Evolutionary conservation across 2,329 filamentous ascomycete genomes (phyloP).

Genomic region (Sporothrix variecibatus): DNA sequence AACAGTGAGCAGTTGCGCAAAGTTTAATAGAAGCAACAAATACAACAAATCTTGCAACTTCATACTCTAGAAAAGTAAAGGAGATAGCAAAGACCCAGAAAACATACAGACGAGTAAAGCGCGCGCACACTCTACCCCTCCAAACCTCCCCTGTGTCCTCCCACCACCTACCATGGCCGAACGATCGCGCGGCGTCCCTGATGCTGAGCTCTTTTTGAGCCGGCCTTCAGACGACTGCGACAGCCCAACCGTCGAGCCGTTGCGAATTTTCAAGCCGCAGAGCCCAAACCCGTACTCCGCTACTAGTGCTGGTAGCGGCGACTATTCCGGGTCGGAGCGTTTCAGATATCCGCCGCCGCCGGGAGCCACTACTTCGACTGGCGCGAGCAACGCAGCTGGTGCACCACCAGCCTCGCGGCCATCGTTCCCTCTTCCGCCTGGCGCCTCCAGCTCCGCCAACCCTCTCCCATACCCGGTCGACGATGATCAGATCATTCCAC

Average conservation of each 20-base stretch:
- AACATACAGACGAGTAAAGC: not conserved
- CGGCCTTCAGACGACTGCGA: constrained; percentile 55
- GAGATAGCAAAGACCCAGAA: not conserved
- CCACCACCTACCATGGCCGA: constrained; percentile 46
- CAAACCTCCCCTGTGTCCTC: not conserved
- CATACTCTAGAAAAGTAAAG: not conserved
- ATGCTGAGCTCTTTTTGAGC: constrained; percentile 82
- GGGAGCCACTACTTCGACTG: constrained; percentile 36
- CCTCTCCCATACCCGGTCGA: constrained; percentile 74
- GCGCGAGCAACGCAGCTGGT: not conserved
- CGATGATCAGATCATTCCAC: constrained; percentile 52
- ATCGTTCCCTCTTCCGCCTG: constrained; percentile 65
- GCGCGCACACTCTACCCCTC: not conserved
- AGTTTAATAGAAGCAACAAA: not conserved
- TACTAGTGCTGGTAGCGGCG: constrained; percentile 28
- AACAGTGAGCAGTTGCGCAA: not conserved
- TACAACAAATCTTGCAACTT: not conserved
- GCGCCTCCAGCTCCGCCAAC: constrained; percentile 69
- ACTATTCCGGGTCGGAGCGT: constrained; percentile 8
- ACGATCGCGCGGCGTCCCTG: constrained; percentile 64
- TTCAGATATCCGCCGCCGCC: constrained; percentile 47
- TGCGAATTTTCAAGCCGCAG: constrained; percentile 81
- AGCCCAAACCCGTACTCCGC: constrained; percentile 58
- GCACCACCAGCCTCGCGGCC: constrained; percentile 56
- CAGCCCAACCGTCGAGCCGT: constrained; percentile 77